Evolutionary conservation across 805 yeast genomes (phyloP), one percentile per base, ranked within the genome.

Genomic region (Starmera dryadoides): DNA sequence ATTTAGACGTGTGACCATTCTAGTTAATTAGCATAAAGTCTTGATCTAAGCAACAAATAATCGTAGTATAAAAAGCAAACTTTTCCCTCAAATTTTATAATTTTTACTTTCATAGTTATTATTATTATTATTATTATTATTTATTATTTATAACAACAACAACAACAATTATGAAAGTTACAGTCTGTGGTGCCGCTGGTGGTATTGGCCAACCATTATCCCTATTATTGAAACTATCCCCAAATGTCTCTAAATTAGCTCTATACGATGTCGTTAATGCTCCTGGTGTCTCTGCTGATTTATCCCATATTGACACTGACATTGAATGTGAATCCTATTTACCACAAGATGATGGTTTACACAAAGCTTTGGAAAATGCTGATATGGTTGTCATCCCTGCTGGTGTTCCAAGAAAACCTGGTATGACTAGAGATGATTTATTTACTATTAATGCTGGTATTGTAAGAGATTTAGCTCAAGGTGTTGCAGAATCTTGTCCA

Each of bases 361-460:
- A 72, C 43, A 68, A 66, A 41, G 95, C 96, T 16, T 68, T 89
- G 52, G 67, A 73, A 38, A 88, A 81, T 36, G 77, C 96, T 38
- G 94, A 88, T 54, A 80, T 89, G 44, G 89, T 89, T 38, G 76
- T 89, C 42, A 86, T 89, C 61, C 89, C 91, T 52, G 93, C 93
- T 34, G 93, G 93, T 68, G 87, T 83, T 43, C 91, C 93, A 62
- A 77, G 93, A 71, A 83, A 83, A 64, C 89, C 89, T 47, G 93
- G 93, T 55, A 83, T 83, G 91, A 79, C 91, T 52, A 76, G 93
- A 67, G 91, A 82, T 62, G 93, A 83, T 62, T 71, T 83, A 60
- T 83, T 83, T 75, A 79, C 79, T 68, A 81, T 86, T 66, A 83
- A 83, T 58, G 93, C 91, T 31, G 80, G 85, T 25, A 83, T 83